phyloP scores from a whole-genome alignment of 805 yeast species.

The Candida xiaguanensis region DNA sequence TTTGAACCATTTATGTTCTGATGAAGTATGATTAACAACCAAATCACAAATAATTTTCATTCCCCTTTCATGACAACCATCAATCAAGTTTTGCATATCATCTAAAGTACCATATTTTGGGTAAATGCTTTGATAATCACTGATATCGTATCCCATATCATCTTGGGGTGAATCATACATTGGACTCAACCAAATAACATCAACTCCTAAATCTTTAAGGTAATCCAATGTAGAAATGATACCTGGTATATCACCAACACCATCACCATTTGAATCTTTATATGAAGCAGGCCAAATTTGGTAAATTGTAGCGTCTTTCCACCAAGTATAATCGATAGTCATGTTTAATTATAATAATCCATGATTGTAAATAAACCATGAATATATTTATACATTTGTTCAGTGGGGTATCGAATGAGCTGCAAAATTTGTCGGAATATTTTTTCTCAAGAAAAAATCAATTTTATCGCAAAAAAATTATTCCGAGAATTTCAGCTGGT shows the following conservation, averaged over 20 bases:
- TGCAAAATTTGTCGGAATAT: too few relatives aligned
- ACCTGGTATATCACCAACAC: slow-evolving; percentile 56
- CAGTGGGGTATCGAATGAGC: neutral
- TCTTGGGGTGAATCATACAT: slow-evolving; percentile 56
- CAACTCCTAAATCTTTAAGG: slow-evolving; percentile 46
- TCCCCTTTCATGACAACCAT: slow-evolving; percentile 45
- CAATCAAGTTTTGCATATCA: slow-evolving; percentile 48
- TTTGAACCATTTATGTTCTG: slow-evolving; percentile 55
- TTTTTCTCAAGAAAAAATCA: neutral
- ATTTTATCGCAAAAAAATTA: too few relatives aligned
- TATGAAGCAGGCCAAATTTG: slow-evolving; percentile 62
- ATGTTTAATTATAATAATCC: neutral
- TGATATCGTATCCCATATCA: slow-evolving; percentile 62
- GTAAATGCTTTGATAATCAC: slow-evolving; percentile 50
- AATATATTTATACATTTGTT: neutral
- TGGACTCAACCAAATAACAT: slow-evolving; percentile 56
- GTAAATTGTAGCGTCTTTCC: slow-evolving; percentile 56
- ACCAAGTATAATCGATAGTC: slow-evolving; percentile 33
- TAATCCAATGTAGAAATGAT: slow-evolving; percentile 50
- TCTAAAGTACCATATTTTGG: slow-evolving; percentile 52
- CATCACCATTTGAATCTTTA: slow-evolving; percentile 58
- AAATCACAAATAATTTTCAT: slow-evolving; percentile 52
- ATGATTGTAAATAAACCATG: neutral
- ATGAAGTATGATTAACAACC: slow-evolving; percentile 57
- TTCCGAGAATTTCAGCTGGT: slow-evolving; percentile 1